A percentile compares a stretch with the other conserved stretches of the same genome.
These are phyloP conservation scores for Arctostaphylos glauca DNA, from an alignment of 148 eudicot genomes.

Conservation along the genomic window DNA sequence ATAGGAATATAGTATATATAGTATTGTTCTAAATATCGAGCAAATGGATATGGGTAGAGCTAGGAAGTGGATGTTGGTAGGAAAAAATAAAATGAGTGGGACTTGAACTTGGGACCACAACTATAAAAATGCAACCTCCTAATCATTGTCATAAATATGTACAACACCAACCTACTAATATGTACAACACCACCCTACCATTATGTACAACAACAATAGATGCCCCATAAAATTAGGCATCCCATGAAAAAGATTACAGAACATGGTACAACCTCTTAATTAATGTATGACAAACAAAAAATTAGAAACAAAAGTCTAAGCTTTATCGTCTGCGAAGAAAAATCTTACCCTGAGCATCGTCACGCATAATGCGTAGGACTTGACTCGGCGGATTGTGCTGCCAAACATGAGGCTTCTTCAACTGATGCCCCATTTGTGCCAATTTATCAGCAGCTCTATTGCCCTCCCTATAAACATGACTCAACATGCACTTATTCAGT, in stretches of 20 bases:
- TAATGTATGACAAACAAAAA: neutral
- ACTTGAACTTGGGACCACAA: no score
- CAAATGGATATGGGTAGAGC: no score
- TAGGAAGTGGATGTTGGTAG: no score
- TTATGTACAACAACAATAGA: neutral
- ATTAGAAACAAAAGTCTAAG: neutral
- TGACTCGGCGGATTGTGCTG: constrained; percentile 44
- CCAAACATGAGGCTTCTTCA: constrained; percentile 64
- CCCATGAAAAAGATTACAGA: neutral
- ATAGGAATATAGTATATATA: no score
- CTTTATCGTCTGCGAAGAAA: constrained; percentile 50
- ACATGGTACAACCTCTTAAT: neutral
- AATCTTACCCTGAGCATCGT: constrained; percentile 75
- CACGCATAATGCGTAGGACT: constrained; percentile 54
- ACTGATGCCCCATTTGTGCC: constrained; percentile 60
- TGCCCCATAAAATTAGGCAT: neutral
- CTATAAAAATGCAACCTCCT: no score
- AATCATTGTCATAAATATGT: neutral
- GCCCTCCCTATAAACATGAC: constrained; percentile 80
- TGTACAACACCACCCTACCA: neutral
- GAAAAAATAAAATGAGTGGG: no score
- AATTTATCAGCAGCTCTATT: constrained; percentile 78
- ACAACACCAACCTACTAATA: neutral
- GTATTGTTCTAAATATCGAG: no score
- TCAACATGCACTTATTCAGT: constrained; percentile 46